Evolutionary conservation across 2,329 filamentous ascomycete genomes (phyloP).

Genomic region (Cryphonectria nitschkei): DNA sequence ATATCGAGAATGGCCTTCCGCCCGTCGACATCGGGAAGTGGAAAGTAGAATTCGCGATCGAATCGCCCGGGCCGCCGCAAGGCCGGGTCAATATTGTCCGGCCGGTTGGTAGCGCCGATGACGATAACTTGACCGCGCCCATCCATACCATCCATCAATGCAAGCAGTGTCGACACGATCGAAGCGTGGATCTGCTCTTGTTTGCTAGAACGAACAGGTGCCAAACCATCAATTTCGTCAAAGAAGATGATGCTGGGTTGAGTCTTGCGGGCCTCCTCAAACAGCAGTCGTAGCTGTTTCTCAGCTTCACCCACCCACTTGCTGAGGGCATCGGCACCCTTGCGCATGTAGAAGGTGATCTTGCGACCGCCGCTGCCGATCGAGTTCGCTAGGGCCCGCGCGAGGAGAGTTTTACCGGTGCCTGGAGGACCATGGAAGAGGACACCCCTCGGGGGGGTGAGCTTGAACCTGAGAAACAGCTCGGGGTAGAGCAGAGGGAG

Average conservation of each 20-base stretch:
- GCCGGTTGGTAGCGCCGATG: conserved; percentile 96
- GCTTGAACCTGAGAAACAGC: conserved; percentile 86
- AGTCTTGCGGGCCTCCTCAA: conserved; percentile 92
- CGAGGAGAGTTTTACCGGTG: conserved; percentile 96
- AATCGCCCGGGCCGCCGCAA: conserved; percentile 91
- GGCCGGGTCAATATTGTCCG: conserved; percentile 96
- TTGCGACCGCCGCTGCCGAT: conserved; percentile 88
- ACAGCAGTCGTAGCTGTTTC: conserved; percentile 87
- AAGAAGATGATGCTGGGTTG: conserved; percentile 99
- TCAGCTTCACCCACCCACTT: conserved; percentile 99
- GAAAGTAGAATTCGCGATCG: conserved; percentile 97
- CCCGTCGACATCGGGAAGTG: conserved; percentile 79
- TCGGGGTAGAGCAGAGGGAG: conserved; percentile 93
- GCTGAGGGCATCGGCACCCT: conserved; percentile 94
- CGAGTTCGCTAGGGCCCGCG: conserved; percentile 87
- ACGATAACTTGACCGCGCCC: conserved; percentile 98
- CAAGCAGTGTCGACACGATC: conserved; percentile 92
- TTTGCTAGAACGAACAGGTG: conserved; percentile 94
- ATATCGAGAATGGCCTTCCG: conserved; percentile 90
- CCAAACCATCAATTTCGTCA: conserved; percentile 96
- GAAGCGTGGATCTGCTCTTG: conserved; percentile 99
- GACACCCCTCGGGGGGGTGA: conserved; percentile 92
- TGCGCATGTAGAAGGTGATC: conserved; percentile 99
- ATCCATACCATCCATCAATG: conserved; percentile 97
- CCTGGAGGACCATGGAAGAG: conserved; percentile 96